Conservation (phyloP, 78 protist species). For the Paulinella micropora region DNA sequence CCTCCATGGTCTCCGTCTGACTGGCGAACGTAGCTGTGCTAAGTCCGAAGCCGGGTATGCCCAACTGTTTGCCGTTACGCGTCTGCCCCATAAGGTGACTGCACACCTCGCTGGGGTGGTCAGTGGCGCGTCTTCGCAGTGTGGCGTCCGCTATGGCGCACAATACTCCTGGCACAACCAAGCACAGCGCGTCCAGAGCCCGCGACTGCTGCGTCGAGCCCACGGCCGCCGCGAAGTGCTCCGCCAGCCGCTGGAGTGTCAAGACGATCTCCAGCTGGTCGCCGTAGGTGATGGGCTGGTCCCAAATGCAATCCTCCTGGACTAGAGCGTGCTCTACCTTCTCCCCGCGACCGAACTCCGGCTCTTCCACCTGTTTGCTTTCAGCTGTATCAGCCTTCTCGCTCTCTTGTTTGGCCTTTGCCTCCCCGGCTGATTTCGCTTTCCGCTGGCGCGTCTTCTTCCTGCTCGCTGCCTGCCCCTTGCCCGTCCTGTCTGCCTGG, state of each 20-base stretch:
- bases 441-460: too few species aligned
- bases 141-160: conserved; percentile 42
- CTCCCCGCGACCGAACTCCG: too few species aligned
- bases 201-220: neutral
- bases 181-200: conserved; percentile 32
- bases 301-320: conserved; percentile 12
- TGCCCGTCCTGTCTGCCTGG: too few species aligned
- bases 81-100: conserved; percentile 6
- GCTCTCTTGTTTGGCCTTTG: too few species aligned
- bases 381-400: too few species aligned
- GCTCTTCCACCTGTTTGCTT: too few species aligned
- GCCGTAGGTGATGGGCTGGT: conserved; percentile 6
- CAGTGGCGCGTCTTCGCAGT: conserved; percentile 30
- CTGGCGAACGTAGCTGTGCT: conserved; percentile 2
- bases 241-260: conserved; percentile 23
- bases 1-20: conserved; percentile 20
- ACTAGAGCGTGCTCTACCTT: too few species aligned
- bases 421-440: too few species aligned
- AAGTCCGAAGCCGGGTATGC: neutral
- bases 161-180: conserved; percentile 14
- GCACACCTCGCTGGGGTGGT: conserved; percentile 26
- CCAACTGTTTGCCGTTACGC: neutral
- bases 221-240: conserved; percentile 31
- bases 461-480: too few species aligned
- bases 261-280: conserved; percentile 18